These are phyloP conservation scores for Crithidia thermophila DNA, from an alignment of 208 protist species.

Conservation along the genomic window DNA sequence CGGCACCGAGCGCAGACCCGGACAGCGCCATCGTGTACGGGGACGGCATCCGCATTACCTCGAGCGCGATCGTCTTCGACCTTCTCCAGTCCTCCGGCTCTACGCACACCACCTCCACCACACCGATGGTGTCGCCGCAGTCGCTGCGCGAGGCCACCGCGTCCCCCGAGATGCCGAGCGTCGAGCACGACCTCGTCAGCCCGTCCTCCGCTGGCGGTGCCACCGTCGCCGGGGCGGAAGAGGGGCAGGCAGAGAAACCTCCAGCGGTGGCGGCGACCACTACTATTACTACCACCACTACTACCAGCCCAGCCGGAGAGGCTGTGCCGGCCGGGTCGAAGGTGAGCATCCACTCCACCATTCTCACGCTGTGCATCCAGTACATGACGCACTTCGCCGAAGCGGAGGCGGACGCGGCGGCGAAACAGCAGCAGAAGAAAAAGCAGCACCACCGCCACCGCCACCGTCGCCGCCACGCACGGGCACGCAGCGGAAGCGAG, in stretches of 20 bases:
- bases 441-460: neutral
- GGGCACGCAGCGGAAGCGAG: no score
- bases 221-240: neutral
- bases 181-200: neutral
- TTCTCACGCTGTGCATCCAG: conserved; percentile 38
- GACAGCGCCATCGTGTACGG: conserved; percentile 16
- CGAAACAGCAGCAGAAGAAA: neutral
- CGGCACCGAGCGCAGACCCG: neutral
- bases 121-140: conserved; percentile 12
- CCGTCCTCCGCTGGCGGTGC: neutral
- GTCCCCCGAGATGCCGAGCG: neutral
- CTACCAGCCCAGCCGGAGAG: neutral
- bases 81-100: conserved; percentile 11
- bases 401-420: conserved; percentile 7
- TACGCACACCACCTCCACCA: neutral
- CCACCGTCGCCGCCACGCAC: conserved; percentile 5
- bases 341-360: conserved; percentile 16
- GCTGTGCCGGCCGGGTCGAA: neutral
- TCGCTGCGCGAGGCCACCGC: neutral
- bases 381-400: conserved; percentile 52
- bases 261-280: neutral
- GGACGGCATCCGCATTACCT: conserved; percentile 30
- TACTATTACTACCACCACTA: no score
- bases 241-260: neutral
- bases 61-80: conserved; percentile 27